These are phyloP conservation scores for Agapanthus africanus DNA, from an alignment of 106 monocot species.

Conservation along the genomic window DNA sequence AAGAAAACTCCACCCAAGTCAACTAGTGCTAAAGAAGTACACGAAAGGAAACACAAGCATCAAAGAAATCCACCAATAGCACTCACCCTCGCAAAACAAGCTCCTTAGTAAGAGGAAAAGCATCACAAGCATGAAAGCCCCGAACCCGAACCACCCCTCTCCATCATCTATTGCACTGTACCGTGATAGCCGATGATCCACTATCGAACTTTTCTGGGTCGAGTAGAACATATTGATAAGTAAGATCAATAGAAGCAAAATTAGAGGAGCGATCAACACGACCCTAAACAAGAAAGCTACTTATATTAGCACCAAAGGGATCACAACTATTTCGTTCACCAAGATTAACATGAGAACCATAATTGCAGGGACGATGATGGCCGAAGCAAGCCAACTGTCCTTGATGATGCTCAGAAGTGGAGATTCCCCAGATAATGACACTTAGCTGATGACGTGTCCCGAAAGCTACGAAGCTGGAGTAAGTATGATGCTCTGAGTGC, in stretches of 20 bases:
- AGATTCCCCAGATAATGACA: no score
- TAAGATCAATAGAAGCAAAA: background rate
- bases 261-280: background rate
- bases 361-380: background rate
- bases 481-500: no score
- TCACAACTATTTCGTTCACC: background rate
- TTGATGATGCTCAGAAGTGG: no score
- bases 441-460: no score
- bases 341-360: background rate
- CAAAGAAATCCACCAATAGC: slow-evolving; percentile 8
- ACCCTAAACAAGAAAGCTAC: background rate
- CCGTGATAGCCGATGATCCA: background rate
- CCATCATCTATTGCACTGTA: background rate
- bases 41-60: no score
- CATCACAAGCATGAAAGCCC: slow-evolving; percentile 8
- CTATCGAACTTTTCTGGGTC: background rate
- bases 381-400: background rate
- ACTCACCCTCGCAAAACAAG: slow-evolving; percentile 11
- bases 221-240: background rate
- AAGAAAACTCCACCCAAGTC: no score
- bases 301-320: background rate
- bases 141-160: slow-evolving; percentile 3
- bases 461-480: no score
- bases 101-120: background rate
- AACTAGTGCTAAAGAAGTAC: no score